Base-by-base conservation (phyloP, 139 green algal genomes). In the Limnomonas spitsbergensis region DNA sequence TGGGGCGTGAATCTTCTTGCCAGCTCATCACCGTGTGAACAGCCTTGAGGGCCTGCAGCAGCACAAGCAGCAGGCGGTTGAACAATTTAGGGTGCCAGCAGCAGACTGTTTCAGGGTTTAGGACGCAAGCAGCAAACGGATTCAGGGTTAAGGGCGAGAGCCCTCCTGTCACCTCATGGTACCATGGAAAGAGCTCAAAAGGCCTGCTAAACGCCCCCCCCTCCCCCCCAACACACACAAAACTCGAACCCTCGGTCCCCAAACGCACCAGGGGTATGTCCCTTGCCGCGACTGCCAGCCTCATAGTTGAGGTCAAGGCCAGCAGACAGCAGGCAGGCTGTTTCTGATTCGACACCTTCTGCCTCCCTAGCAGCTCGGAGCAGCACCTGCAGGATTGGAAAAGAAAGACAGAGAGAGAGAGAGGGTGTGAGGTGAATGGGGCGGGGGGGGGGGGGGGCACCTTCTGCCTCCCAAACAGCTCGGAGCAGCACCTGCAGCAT, bases 251-350 rank as follows among this genome's bases (percentile, higher is more conserved):
- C 36, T n/a, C n/a, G n/a, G n/a, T n/a, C n/a, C n/a, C n/a, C n/a
- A n/a, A n/a, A n/a, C 71, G 24, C 34, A 79, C 73, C 73, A 54
- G 20, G 2, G 9, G 32, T 38, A 52, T 47, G 29, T 82, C 52
- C 27, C 52, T 24, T 3, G 29, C 2, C 36, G 39, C 38, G 32
- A 39, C 27, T 1, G 40, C 77, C 42, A 76, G 1, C 29, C 68
- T 26, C 77, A 76, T 66, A 1, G 53, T 71, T n/a, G 73, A 75
- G n/a, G 68, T 56, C 75, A 52, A 81, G 20, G 80, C 75, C 0
- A 81, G 54, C n/a, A 79, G 54, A 68, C 66, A 77, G 74, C 79
- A 84, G 4, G 47, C 20, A 61, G 47, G 2, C 2, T 1, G 39
- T 4, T 42, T 14, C 71, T 42, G 2, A 14, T 27, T 27, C 29